These are phyloP conservation scores for Claviceps maximensis DNA, from an alignment of 2,329 filamentous ascomycete species.

Conservation along the genomic window DNA sequence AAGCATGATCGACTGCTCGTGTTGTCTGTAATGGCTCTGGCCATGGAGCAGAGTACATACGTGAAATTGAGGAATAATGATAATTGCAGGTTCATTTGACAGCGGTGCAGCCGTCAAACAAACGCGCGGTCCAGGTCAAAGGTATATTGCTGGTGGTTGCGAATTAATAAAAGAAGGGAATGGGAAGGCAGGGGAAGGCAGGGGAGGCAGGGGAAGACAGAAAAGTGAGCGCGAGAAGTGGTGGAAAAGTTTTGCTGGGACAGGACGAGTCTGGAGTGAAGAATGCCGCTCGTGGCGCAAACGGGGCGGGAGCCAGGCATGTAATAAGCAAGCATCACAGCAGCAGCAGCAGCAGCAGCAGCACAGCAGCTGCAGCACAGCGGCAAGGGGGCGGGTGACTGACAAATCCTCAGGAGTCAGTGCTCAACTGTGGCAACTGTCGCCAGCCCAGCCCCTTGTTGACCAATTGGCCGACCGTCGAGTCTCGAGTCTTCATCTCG, in stretches of 20 bases:
- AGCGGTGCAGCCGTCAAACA: slow-evolving; percentile 73
- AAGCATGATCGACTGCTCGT: neutral
- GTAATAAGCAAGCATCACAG: neutral
- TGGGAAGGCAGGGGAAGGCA: slow-evolving; percentile 6
- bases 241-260: neutral
- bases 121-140: slow-evolving; percentile 53
- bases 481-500: too few species aligned
- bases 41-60: slow-evolving; percentile 34
- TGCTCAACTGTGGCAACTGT: neutral
- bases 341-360: neutral
- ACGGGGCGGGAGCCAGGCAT: slow-evolving; percentile 1
- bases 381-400: neutral
- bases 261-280: neutral
- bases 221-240: slow-evolving; percentile 1
- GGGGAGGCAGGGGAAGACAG: too few species aligned
- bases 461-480: too few species aligned
- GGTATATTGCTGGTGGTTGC: slow-evolving; percentile 9
- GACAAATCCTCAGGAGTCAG: neutral
- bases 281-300: too few species aligned
- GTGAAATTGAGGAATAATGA: slow-evolving; percentile 44
- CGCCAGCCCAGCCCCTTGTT: too few species aligned
- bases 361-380: neutral
- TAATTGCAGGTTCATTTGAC: slow-evolving; percentile 98
- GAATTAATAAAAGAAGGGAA: slow-evolving; percentile 5
- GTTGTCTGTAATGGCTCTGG: neutral